These are phyloP conservation scores for Misopates orontium DNA, from an alignment of 257 asterid species.

Conservation along the genomic window DNA sequence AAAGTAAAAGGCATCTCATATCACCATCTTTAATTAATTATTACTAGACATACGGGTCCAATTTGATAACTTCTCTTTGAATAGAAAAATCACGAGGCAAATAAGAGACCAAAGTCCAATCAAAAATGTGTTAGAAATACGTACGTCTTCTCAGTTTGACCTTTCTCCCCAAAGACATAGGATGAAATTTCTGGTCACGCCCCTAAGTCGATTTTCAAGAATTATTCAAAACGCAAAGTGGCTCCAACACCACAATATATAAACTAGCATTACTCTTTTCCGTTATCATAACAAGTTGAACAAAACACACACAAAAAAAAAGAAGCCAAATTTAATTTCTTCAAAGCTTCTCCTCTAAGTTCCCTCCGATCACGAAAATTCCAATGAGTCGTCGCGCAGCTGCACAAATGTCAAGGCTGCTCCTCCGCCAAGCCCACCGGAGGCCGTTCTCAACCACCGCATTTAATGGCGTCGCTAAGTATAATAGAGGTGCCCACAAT, in stretches of 20 bases:
- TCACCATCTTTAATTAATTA: too few relatives aligned
- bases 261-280: slow-evolving; percentile 19
- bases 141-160: slow-evolving; percentile 8
- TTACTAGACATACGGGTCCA: neutral
- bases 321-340: neutral
- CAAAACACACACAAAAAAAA: slow-evolving; percentile 20
- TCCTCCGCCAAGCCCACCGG: slow-evolving; percentile 28
- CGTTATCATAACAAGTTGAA: neutral
- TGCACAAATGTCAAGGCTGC: slow-evolving; percentile 31
- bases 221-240: neutral
- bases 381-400: slow-evolving; percentile 42
- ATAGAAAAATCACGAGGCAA: neutral
- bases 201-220: neutral
- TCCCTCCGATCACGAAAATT: neutral
- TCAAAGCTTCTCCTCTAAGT: neutral
- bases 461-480: neutral
- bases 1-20: too few relatives aligned
- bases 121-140: neutral
- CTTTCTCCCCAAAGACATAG: neutral
- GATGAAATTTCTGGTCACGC: neutral
- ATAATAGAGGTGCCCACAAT: neutral
- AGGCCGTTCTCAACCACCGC: slow-evolving; percentile 31
- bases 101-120: neutral
- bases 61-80: neutral
- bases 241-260: slow-evolving; percentile 26